Base-by-base conservation (phyloP, 1,284 basidiomycete species). In the Malassezia yamatoensis region DNA sequence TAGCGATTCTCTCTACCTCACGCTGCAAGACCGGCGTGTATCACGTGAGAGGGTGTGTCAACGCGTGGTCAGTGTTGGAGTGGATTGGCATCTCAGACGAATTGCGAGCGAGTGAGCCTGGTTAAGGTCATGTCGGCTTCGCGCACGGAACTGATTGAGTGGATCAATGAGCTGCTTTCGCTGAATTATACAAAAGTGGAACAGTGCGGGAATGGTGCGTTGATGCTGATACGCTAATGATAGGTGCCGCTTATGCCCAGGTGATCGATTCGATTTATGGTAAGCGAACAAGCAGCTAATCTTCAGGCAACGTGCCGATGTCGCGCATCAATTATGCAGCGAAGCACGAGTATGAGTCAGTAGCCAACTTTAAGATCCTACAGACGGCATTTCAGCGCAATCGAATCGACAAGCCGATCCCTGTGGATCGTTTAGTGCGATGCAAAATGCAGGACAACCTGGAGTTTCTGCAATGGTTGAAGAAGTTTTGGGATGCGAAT, bases 401-500 rank as follows among this genome's bases (percentile, higher is more conserved):
- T 75, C 82, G 88, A 76, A 86, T 96, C 62, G 90, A 94, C 76
- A 96, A 93, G 88, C 91, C 93, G 13, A 91, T 99, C 71, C 87
- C 83, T 1, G 86, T 99, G 29, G 91, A 96, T 64, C 85, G 81
- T 67, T 82, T 99, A 51, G 83, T 90, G 45, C 93, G 93, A 78
- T 98, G 93, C 81, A 96, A 96, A 80, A 98, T 98, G 93, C 94
- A 96, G 43, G 94, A 98, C 78, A 99, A 99, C 77, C 85, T 99
- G 66, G 94, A 99, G 76, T 98, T 98, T 78, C 76, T 93, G 54
- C 93, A 99, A 77, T 98, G 93, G 93, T 81, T 90, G 70, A 91
- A 91, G 75, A 86, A 86, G 51, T 96, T 85, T 77, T 98, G 94
- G 93, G 90, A 96, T 72, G 78, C 82, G 43, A 88, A 94, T 79